Base-by-base conservation (phyloP, 2,329 filamentous ascomycete species). In the Cladophialophora yegresii region DNA sequence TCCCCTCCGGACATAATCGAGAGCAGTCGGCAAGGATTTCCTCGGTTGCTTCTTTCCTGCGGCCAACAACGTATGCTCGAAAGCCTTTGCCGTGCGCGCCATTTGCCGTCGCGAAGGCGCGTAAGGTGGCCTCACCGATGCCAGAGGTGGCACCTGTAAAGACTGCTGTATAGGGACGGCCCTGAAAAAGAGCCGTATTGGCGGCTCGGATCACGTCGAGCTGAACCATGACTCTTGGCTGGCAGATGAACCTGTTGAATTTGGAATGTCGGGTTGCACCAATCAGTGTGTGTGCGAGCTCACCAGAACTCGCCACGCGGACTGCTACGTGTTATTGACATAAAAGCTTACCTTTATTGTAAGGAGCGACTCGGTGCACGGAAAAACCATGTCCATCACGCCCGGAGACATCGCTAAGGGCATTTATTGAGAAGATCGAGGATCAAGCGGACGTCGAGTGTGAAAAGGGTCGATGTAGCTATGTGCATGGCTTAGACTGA, bases 1-100 rank as follows among this genome's bases (percentile, higher is more conserved):
- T 70, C 6, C 79, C 81, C 12, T 77, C 74, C 0, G 81, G 75
- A 61, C 83, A 84, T 16, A 82, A 59, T 13, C 67, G 64, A 57
- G 76, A 72, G 60, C 79, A 80, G n/a, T 73, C 70, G 12, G 67
- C 45, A 10, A 77, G 64, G 8, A 77, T 66, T 13, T 58, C 55
- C 9, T 73, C 72, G 8, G 74, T 65, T 13, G 71, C 70, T 0
- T 58, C 57, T 2, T 64, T 50, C 40, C 71, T 74, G n/a, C 74
- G 66, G 7, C 73, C 75, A 51, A 75, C 66, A 26, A 77, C 71
- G 68, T 75, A 73, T 8, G 74, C 71, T 30, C 74, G 73, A 12
- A 78, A 71, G 33, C 61, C 63, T 45, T 54, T 54, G 12, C 55
- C 57, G 5, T 65, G 63, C n/a, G 22, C 45, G 12, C 63, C 58